Conservation (phyloP, 192 early-diverging fungal species). For the Entomortierella parvispora region DNA sequence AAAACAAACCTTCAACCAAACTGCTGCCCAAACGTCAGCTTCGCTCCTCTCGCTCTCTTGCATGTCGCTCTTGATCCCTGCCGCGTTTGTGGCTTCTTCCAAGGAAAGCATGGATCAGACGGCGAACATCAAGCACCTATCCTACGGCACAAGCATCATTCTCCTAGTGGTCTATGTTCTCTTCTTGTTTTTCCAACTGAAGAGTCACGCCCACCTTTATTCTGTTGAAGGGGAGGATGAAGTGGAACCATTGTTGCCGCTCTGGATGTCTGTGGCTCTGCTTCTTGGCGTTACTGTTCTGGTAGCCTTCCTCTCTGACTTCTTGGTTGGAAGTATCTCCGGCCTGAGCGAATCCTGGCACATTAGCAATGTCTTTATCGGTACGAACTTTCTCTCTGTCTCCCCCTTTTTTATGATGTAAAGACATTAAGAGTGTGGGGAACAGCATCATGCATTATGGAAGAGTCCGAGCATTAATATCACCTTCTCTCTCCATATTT, state of each 20-base stretch:
- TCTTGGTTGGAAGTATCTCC: constrained; percentile 82
- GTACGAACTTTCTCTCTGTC: no score
- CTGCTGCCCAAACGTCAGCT: constrained; percentile 77
- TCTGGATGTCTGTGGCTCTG: constrained; percentile 65
- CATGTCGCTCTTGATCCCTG: constrained; percentile 75
- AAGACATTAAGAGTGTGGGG: no score
- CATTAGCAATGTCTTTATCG: constrained; percentile 87
- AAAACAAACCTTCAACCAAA: constrained; percentile 73
- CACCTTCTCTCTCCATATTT: no score
- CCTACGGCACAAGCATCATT: constrained; percentile 75
- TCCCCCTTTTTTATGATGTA: no score
- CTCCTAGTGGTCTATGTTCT: constrained; percentile 73
- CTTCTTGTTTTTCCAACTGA: constrained; percentile 88
- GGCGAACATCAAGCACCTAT: constrained; percentile 65
- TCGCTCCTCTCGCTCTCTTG: constrained; percentile 72
- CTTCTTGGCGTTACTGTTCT: constrained; percentile 71
- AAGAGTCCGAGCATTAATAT: no score
- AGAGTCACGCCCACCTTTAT: constrained; percentile 78
- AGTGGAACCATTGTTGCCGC: constrained; percentile 66
- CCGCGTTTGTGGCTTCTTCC: constrained; percentile 70
- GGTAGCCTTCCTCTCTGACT: constrained; percentile 84
- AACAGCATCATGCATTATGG: no score
- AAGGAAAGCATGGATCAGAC: constrained; percentile 58
- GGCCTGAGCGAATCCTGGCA: constrained; percentile 72
- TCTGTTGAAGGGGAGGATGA: constrained; percentile 56